These are phyloP conservation scores for Spathaspora hagerdaliae DNA, from an alignment of 805 yeast species.

Conservation along the genomic window DNA sequence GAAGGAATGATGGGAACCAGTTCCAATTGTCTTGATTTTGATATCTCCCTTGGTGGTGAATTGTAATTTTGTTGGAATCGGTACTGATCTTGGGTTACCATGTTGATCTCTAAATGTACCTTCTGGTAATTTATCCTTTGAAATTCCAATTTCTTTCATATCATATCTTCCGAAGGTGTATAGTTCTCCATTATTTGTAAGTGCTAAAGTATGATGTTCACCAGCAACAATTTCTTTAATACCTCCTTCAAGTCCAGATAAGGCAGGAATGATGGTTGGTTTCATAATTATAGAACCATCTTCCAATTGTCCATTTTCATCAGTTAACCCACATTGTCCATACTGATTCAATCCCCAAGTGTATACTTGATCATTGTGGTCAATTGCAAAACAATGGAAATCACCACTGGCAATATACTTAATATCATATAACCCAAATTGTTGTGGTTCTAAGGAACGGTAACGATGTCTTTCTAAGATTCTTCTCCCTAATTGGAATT, in stretches of 20 bases:
- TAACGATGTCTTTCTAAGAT: conserved; percentile 74
- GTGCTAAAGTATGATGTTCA: conserved; percentile 86
- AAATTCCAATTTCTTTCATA: conserved; percentile 88
- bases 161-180: conserved; percentile 89
- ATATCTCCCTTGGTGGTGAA: conserved; percentile 29
- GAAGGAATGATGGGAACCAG: conserved; percentile 90
- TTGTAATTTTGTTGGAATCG: conserved; percentile 70
- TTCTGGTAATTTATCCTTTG: conserved; percentile 60
- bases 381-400: conserved; percentile 91
- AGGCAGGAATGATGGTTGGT: conserved; percentile 70
- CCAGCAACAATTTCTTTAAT: conserved; percentile 77
- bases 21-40: conserved; percentile 48
- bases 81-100: conserved; percentile 80
- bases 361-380: conserved; percentile 61
- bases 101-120: conserved; percentile 73
- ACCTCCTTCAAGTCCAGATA: conserved; percentile 45
- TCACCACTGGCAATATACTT: conserved; percentile 88
- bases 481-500: conserved; percentile 84
- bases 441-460: conserved; percentile 73
- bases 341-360: conserved; percentile 97
- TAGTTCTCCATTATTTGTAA: conserved; percentile 68
- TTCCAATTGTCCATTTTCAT: conserved; percentile 63
- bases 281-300: conserved; percentile 78
- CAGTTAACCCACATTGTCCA: conserved; percentile 83
- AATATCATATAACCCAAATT: conserved; percentile 76